A percentile compares a stretch with the other conserved stretches of the same genome.
Evolutionary conservation across 2,329 filamentous ascomycete species (phyloP).

Genomic region (Chaetomiaceae sp.): DNA sequence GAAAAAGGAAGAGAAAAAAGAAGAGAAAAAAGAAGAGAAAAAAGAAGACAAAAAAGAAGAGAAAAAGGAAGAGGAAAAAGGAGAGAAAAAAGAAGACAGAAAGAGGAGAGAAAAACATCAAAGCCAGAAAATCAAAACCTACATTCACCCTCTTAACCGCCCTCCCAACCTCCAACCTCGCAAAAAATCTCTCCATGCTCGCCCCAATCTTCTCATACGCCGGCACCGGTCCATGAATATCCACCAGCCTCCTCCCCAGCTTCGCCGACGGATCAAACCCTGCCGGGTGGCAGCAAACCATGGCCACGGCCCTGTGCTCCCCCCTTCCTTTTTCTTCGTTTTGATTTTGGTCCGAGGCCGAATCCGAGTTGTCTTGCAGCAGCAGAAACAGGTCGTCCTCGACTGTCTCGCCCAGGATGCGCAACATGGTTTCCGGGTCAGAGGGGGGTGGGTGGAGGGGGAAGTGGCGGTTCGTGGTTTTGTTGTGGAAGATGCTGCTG

Average conservation of each 20-base stretch:
- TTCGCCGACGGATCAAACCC: conserved; percentile 50
- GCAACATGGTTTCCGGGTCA: conserved; percentile 34
- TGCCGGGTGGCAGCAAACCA: conserved; percentile 47
- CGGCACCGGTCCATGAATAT: conserved; percentile 50
- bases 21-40: no score
- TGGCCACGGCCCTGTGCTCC: conserved; percentile 43
- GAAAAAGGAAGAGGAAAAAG: neutral
- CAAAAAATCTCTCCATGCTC: conserved; percentile 53
- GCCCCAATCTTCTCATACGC: conserved; percentile 49
- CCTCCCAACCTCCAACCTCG: conserved; percentile 43
- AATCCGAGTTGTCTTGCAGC: conserved; percentile 34
- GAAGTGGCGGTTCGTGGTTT: conserved; percentile 32
- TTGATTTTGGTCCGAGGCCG: no score
- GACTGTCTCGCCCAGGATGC: conserved; percentile 44
- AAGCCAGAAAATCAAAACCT: neutral
- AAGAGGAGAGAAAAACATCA: neutral
- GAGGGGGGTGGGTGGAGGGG: conserved; percentile 27
- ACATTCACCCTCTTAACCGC: conserved; percentile 49
- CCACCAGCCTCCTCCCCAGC: conserved; percentile 42
- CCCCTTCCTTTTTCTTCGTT: no score
- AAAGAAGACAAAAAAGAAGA: no score
- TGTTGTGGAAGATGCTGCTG: conserved; percentile 33
- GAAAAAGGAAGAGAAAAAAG: no score
- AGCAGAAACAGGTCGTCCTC: conserved; percentile 51
- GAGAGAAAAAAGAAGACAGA: neutral